A percentile compares a stretch with the other conserved stretches of the same genome.
Evolutionary conservation across 2,329 filamentous ascomycete genomes (phyloP).

Genomic region (Aureobasidium leucospermi): DNA sequence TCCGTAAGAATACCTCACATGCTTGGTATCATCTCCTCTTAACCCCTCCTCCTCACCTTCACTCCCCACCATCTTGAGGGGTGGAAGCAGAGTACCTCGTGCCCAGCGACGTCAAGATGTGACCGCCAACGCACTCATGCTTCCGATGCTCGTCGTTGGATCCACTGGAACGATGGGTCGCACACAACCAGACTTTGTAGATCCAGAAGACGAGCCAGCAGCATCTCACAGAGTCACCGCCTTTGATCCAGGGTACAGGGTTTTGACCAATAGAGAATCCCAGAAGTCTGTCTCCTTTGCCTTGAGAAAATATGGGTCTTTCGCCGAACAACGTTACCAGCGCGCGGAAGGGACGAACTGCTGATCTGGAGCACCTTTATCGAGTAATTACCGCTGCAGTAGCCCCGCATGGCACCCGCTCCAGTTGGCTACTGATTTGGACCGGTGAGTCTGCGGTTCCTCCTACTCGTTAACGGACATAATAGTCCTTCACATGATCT

Average conservation of each 20-base stretch:
- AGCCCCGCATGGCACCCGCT: slow-evolving; percentile 4
- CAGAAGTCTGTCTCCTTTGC: background rate
- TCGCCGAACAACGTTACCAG: background rate
- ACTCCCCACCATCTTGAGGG: background rate
- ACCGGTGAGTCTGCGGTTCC: slow-evolving; percentile 1
- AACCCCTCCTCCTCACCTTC: background rate
- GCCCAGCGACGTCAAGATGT: slow-evolving; percentile 5
- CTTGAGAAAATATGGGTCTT: background rate
- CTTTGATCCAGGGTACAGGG: background rate
- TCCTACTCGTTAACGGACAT: background rate
- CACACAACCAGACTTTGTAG: slow-evolving; percentile 11
- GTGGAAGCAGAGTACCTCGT: slow-evolving; percentile 3
- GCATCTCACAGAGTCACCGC: slow-evolving; percentile 3
- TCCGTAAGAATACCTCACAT: too few species aligned
- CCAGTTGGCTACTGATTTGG: background rate
- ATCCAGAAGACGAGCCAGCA: background rate
- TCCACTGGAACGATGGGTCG: slow-evolving; percentile 1
- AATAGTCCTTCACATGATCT: slow-evolving; percentile 1
- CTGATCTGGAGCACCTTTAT: background rate
- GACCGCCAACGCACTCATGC: slow-evolving; percentile 11
- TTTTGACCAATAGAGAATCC: background rate
- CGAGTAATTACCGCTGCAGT: slow-evolving; percentile 1
- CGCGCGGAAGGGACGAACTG: background rate
- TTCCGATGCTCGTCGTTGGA: background rate
- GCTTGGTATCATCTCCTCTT: too few species aligned